These are phyloP conservation scores for Vicia villosa DNA, from an alignment of 306 rosid species.

Conservation along the genomic window DNA sequence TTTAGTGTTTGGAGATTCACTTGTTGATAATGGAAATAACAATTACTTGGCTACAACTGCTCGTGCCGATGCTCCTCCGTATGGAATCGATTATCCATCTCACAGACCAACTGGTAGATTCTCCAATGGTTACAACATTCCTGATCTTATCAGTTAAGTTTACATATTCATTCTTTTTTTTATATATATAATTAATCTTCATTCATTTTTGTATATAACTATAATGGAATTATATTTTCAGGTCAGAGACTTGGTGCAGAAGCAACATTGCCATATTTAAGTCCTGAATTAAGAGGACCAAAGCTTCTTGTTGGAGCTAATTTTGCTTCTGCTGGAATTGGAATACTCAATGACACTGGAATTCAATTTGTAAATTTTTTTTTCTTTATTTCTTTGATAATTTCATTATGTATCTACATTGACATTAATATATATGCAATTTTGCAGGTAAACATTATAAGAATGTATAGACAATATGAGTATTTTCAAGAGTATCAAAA, in stretches of 20 bases:
- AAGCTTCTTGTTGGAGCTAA: constrained; percentile 77
- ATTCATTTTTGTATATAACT: neutral
- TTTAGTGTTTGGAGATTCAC: constrained; percentile 80
- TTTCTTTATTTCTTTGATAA: no score
- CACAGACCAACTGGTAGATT: constrained; percentile 75
- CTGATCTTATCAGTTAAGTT: constrained; percentile 69
- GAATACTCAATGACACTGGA: constrained; percentile 91
- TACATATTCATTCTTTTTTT: neutral
- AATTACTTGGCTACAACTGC: constrained; percentile 76
- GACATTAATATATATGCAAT: neutral
- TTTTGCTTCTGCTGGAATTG: constrained; percentile 91
- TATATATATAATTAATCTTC: neutral
- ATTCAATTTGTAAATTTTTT: constrained; percentile 58
- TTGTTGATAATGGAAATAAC: constrained; percentile 82
- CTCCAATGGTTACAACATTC: constrained; percentile 77
- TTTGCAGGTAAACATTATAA: constrained; percentile 62
- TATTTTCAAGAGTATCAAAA: constrained; percentile 60
- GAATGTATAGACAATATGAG: constrained; percentile 58
- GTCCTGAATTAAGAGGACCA: constrained; percentile 55
- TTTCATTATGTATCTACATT: no score
- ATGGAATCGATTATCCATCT: constrained; percentile 75
- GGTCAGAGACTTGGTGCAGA: constrained; percentile 72
- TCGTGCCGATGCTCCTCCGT: constrained; percentile 71
- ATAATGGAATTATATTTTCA: constrained; percentile 8
- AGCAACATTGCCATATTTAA: constrained; percentile 66